These are phyloP conservation scores for Ogataea angusta DNA, from an alignment of 805 yeast species.

Conservation along the genomic window DNA sequence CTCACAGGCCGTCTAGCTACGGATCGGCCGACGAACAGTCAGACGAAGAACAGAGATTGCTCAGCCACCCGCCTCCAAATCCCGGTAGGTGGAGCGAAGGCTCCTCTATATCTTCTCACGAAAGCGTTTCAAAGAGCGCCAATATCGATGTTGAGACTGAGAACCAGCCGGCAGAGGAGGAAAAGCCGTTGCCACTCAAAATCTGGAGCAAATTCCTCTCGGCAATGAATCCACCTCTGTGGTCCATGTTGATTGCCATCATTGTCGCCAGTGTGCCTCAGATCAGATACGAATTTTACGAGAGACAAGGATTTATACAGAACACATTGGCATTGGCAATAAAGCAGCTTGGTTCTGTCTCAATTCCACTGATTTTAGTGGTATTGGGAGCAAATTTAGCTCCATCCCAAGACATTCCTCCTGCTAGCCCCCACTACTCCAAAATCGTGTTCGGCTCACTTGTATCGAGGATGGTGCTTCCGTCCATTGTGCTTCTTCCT, in stretches of 20 bases:
- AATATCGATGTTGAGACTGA: conserved; percentile 10
- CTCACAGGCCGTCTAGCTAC: conserved; percentile 17
- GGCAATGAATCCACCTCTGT: conserved; percentile 77
- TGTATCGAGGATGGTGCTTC: conserved; percentile 73
- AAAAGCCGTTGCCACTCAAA: conserved; percentile 1
- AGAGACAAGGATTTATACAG: conserved; percentile 56
- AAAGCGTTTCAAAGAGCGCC: conserved; percentile 12
- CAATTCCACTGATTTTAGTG: conserved; percentile 72
- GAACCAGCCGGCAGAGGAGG: conserved; percentile 1
- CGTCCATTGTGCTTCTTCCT: conserved; percentile 66
- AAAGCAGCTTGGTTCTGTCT: conserved; percentile 65
- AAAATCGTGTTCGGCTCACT: conserved; percentile 66
- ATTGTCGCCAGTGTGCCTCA: conserved; percentile 65
- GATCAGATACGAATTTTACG: conserved; percentile 55
- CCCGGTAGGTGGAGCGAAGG: conserved; percentile 26
- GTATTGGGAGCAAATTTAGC: conserved; percentile 77
- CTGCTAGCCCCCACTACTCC: conserved; percentile 59
- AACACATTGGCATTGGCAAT: conserved; percentile 65
- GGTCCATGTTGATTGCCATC: conserved; percentile 69
- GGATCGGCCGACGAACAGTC: conserved; percentile 16
- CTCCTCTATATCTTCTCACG: conserved; percentile 23
- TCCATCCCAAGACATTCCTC: conserved; percentile 66
- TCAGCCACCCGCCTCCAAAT: conserved; percentile 1
- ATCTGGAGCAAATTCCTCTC: conserved; percentile 16
- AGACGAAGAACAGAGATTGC: conserved; percentile 2